Evolutionary conservation across 1,284 basidiomycete genomes (phyloP).

Genomic region (Apiotrichum sp.): DNA sequence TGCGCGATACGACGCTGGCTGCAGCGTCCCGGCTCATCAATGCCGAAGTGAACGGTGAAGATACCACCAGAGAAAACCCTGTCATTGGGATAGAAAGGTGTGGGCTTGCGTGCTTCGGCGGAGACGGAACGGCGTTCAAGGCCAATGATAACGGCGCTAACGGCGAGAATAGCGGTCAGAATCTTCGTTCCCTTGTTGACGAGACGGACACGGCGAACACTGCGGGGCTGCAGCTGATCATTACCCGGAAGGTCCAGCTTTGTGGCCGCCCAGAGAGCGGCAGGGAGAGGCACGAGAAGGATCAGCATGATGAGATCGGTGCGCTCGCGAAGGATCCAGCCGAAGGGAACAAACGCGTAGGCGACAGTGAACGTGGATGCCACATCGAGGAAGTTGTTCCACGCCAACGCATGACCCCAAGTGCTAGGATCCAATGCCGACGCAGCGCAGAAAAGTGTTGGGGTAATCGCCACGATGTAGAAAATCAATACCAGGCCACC

Average conservation of each 20-base stretch:
- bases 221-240: conserved; percentile 14
- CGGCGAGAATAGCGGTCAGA: conserved; percentile 12
- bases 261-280: conserved; percentile 1
- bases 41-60: conserved; percentile 87
- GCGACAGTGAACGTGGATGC: conserved; percentile 78
- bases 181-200: conserved; percentile 41
- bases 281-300: conserved; percentile 14
- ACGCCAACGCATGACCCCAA: conserved; percentile 57
- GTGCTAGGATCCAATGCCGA: conserved; percentile 45
- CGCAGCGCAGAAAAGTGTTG: conserved; percentile 53
- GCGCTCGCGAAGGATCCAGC: conserved; percentile 68
- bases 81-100: conserved; percentile 60
- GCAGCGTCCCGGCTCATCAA: conserved; percentile 74
- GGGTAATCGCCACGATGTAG: conserved; percentile 63
- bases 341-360: conserved; percentile 89
- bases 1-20: conserved; percentile 72
- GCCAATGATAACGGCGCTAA: conserved; percentile 9
- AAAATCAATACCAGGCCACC: conserved; percentile 63
- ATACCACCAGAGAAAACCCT: conserved; percentile 78
- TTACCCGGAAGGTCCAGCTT: conserved; percentile 18
- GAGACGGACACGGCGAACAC: conserved; percentile 13
- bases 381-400: conserved; percentile 62
- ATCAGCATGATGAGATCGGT: conserved; percentile 57
- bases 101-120: conserved; percentile 13
- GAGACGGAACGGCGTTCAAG: background rate